Percentiles rank a stretch among this genome's conserved stretches.
Evolutionary conservation across 139 green algal genomes (phyloP).

Genomic region (Haematococcus lacustris): DNA sequence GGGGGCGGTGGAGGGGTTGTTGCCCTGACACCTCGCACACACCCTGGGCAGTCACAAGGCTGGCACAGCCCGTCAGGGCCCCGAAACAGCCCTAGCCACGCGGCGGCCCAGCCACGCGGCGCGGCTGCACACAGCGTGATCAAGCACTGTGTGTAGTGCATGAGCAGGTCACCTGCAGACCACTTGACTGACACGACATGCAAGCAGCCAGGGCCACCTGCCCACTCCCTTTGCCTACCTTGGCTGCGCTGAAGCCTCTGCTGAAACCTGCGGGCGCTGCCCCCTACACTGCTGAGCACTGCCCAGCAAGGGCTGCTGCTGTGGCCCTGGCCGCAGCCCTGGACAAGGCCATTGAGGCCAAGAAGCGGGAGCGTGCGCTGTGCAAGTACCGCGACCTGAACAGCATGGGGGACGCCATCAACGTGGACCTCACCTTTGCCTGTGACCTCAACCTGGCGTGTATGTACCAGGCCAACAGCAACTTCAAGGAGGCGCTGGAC

Average conservation of each 20-base stretch:
- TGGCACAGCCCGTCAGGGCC: not conserved
- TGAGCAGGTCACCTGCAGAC: not conserved
- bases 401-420: constrained; percentile 26
- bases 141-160: too few relatives aligned
- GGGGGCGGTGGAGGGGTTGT: too few relatives aligned
- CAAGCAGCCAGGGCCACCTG: not conserved
- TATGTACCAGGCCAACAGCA: constrained; percentile 39
- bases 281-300: not conserved
- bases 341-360: constrained; percentile 68
- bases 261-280: not conserved
- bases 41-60: not conserved
- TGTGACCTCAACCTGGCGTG: constrained; percentile 57
- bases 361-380: constrained; percentile 59
- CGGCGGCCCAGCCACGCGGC: too few relatives aligned
- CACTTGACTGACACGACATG: not conserved
- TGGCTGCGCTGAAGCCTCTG: too few relatives aligned
- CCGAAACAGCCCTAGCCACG: not conserved
- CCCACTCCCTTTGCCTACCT: not conserved
- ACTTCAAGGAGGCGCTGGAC: constrained; percentile 64
- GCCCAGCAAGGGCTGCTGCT: not conserved
- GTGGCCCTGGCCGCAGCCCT: constrained; percentile 30
- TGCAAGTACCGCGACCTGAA: constrained; percentile 47
- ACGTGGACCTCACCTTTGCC: constrained; percentile 61
- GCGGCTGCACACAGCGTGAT: not conserved
- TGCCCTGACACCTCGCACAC: not conserved